These are phyloP conservation scores for Phytophthora aleatoria DNA, from an alignment of 352 stramenopile species.

Conservation along the genomic window DNA sequence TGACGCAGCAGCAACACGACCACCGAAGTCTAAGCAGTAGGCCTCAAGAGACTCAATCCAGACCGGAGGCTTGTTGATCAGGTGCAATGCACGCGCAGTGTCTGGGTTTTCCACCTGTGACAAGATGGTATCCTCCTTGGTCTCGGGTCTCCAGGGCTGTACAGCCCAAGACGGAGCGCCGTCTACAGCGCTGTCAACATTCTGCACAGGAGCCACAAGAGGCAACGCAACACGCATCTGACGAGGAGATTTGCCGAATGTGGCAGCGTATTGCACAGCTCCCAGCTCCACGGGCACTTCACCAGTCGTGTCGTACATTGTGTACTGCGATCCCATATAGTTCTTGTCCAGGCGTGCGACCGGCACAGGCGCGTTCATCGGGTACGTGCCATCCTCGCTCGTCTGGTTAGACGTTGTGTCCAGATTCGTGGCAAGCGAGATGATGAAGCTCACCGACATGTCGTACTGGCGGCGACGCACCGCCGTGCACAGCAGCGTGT, in stretches of 20 bases:
- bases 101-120: constrained; percentile 77
- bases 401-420: constrained; percentile 33
- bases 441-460: constrained; percentile 88
- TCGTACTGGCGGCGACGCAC: constrained; percentile 85
- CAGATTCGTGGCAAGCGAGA: constrained; percentile 61
- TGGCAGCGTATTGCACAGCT: constrained; percentile 85
- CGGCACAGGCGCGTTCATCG: constrained; percentile 40
- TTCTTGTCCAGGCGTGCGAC: constrained; percentile 87
- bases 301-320: constrained; percentile 73
- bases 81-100: constrained; percentile 56
- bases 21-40: constrained; percentile 87
- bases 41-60: constrained; percentile 89
- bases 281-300: constrained; percentile 66
- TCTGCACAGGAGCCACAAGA: constrained; percentile 47
- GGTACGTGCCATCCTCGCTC: constrained; percentile 17
- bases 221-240: constrained; percentile 85
- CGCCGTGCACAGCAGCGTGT: constrained; percentile 77
- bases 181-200: constrained; percentile 48
- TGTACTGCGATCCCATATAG: constrained; percentile 90
- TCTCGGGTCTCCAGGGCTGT: constrained; percentile 55
- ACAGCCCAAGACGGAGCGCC: constrained; percentile 58
- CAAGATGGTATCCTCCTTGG: constrained; percentile 83
- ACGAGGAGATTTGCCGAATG: constrained; percentile 84
- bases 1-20: constrained; percentile 70
- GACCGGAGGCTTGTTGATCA: constrained; percentile 89